These are phyloP conservation scores for Starmerella powellii DNA, from an alignment of 805 yeast species.

Conservation along the genomic window DNA sequence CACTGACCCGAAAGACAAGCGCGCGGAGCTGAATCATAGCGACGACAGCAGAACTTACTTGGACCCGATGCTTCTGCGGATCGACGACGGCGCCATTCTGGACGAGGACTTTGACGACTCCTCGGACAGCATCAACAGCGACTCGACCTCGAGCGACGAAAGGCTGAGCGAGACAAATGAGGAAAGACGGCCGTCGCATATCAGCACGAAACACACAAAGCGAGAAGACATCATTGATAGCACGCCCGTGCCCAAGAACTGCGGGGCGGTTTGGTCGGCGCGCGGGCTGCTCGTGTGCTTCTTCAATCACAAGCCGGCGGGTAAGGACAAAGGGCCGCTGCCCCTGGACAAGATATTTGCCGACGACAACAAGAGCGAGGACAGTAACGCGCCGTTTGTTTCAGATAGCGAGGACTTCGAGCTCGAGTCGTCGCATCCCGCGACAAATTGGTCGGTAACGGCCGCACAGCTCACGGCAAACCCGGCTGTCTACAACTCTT, in stretches of 20 bases:
- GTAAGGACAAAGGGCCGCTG: conserved; percentile 15
- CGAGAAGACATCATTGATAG: conserved; percentile 42
- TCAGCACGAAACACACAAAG: not conserved
- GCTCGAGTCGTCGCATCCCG: not conserved
- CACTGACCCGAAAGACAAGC: not conserved
- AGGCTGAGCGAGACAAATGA: not conserved
- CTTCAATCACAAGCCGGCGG: conserved; percentile 37
- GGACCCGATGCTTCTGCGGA: conserved; percentile 9
- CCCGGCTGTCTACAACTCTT: not conserved
- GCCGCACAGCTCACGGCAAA: conserved; percentile 11
- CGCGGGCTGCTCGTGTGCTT: conserved; percentile 73
- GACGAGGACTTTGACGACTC: conserved; percentile 20
- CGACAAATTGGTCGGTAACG: conserved; percentile 17
- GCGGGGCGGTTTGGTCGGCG: conserved; percentile 82
- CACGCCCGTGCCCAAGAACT: conserved; percentile 84
- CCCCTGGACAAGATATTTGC: conserved; percentile 23
- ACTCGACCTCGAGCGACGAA: not conserved
- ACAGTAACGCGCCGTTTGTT: conserved; percentile 14
- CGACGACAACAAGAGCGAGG: conserved; percentile 14
- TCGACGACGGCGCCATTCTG: conserved; percentile 29
- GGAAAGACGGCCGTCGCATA: conserved; percentile 15
- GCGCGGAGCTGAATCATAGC: not conserved
- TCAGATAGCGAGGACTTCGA: conserved; percentile 22
- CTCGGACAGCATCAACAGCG: not conserved
- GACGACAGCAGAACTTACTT: not conserved